phyloP scores from a whole-genome alignment of 108 stramenopile genomes.

The Skeletonema costatum region DNA sequence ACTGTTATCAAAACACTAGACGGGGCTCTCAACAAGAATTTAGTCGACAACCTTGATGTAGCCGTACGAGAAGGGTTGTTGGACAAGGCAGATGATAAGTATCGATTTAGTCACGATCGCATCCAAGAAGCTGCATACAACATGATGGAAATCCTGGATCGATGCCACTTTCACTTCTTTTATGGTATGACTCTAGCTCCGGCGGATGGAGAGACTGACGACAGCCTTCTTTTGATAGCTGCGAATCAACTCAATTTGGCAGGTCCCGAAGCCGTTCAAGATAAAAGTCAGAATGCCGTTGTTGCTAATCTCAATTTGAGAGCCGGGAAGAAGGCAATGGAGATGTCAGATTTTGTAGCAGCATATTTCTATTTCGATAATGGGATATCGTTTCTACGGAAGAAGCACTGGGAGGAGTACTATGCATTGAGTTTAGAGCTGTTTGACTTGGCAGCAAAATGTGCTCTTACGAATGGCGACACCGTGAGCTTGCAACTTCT shows the following conservation, averaged over 20 bases:
- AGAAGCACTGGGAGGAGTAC: not conserved
- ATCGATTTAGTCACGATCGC: not conserved
- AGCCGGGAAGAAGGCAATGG: constrained; percentile 38
- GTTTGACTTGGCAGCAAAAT: not conserved
- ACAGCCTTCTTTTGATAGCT: constrained; percentile 21
- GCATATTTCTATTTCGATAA: not conserved
- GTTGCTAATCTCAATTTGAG: constrained; percentile 19
- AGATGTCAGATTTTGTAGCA: constrained; percentile 18
- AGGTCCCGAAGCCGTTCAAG: constrained; percentile 7
- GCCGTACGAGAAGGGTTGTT: constrained; percentile 13
- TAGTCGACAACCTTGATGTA: not conserved
- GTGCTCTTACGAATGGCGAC: constrained; percentile 6
- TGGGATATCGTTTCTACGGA: not conserved
- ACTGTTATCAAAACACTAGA: constrained; percentile 9
- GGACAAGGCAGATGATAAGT: not conserved
- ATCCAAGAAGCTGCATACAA: constrained; percentile 3
- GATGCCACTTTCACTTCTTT: not conserved
- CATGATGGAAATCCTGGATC: not conserved
- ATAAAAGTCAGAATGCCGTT: not conserved
- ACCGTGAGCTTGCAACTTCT: not conserved
- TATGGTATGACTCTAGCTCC: constrained; percentile 7
- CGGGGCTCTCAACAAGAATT: not conserved
- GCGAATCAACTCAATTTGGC: constrained; percentile 24
- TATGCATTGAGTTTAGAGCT: not conserved
- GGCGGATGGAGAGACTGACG: not conserved